Base-by-base conservation (phyloP, 169 alveolate genomes). In the Cryptosporidium viatorum region DNA sequence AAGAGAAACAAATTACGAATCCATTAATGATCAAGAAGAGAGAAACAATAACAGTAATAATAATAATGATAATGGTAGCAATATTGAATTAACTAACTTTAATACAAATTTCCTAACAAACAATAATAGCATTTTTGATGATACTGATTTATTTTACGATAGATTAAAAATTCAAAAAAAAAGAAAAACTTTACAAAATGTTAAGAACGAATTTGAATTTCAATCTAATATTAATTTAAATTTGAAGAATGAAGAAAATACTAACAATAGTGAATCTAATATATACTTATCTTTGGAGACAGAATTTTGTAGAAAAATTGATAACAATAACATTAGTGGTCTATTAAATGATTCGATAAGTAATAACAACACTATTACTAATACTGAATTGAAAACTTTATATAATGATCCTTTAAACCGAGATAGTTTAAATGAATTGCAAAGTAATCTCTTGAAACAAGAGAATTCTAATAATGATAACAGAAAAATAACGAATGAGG, bases 201-300 rank as follows among this genome's bases (percentile, higher is more conserved):
- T 37, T n/a, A 59, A 37, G 16, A 21, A 29, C 16, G 59, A 50
- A 55, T 73, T 73, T 59, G 86, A 50, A 59, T n/a, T 9, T 7
- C 26, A 9, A 21, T 21, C 18, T 43, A 6, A 26, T 14, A 3
- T 12, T 0, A 37, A 29, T 26, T 43, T 18, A 1, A 5, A 12
- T 41, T 26, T 0, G 10, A 26, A 18, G 16, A 59, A 52, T 45
- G 31, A 45, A 12, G 43, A 70, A 39, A 73, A 33, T n/a, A 35
- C 41, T 52, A 51, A 4, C 10, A 2, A 3, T 23, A 29, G 16
- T 41, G 48, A 45, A 26, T 10, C 62, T 7, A 73, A 37, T 0
- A 51, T 73, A 23, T 73, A 21, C 39, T 59, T 73, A 7, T 73
- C 86, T 73, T 41, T 73, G 68, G 86, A 73, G 21, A 73, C 86